Conservation (phyloP, 2,329 filamentous ascomycete species). For the Exophiala viscosa region DNA sequence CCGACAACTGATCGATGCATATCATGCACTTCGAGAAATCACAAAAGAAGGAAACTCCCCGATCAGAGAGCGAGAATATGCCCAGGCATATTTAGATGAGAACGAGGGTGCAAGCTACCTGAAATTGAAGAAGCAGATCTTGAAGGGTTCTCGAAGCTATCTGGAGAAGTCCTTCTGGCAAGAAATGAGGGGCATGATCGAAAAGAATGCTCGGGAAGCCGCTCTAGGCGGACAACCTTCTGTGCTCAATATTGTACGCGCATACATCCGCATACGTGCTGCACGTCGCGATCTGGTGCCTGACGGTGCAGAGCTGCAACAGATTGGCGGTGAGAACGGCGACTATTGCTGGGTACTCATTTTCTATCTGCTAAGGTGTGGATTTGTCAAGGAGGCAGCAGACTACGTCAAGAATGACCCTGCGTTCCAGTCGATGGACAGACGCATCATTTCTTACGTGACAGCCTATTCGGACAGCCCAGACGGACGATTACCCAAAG, state of each 20-base stretch:
- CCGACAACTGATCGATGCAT: slow-evolving; percentile 74
- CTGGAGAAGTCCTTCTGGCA: slow-evolving; percentile 77
- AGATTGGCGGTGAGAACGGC: slow-evolving; percentile 63
- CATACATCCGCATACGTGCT: slow-evolving; percentile 79
- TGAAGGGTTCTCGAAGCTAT: slow-evolving; percentile 73
- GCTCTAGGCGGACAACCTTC: slow-evolving; percentile 86
- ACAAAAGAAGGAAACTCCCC: slow-evolving; percentile 69
- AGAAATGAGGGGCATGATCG: slow-evolving; percentile 72
- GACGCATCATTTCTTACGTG: slow-evolving; percentile 84
- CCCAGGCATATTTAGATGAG: slow-evolving; percentile 72
- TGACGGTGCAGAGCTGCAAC: slow-evolving; percentile 75
- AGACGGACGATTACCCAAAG: slow-evolving; percentile 71
- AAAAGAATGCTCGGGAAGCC: slow-evolving; percentile 81
- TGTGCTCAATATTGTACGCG: slow-evolving; percentile 83
- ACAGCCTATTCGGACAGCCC: slow-evolving; percentile 73
- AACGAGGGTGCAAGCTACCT: slow-evolving; percentile 61
- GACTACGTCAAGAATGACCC: slow-evolving; percentile 77
- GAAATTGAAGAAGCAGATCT: slow-evolving; percentile 71
- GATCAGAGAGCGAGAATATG: slow-evolving; percentile 72
- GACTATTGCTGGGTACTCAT: slow-evolving; percentile 84
- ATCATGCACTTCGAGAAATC: slow-evolving; percentile 74
- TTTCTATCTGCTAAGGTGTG: slow-evolving; percentile 84
- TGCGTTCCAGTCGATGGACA: slow-evolving; percentile 84
- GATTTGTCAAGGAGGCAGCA: slow-evolving; percentile 77
- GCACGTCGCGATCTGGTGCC: slow-evolving; percentile 78